Base-by-base conservation (phyloP, 345 rosid genomes). In the Trapa incisa region DNA sequence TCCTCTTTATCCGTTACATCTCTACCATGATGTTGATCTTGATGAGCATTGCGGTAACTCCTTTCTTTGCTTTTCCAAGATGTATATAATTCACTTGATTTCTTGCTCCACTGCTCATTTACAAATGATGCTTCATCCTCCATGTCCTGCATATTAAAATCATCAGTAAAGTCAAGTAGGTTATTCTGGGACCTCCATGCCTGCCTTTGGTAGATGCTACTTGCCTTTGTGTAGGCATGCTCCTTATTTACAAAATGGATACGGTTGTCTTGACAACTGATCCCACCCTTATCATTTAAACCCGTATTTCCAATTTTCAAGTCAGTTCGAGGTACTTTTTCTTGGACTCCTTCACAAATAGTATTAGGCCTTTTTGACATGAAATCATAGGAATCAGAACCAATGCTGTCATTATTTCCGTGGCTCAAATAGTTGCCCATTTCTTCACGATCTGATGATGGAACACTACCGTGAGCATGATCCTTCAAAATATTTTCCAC, bases 71-170 rank as follows among this genome's bases (percentile, higher is more conserved):
- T 72, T 35, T 42, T n/a, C 1, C 78, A 76, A 75, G 82, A 81
- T 57, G 73, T 63, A 73, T 66, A 76, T 57, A 66, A 65, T 73
- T 70, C 74, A 61, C 71, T 71, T 45, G 86, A 74, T 65, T 77
- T 73, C 64, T 52, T 71, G 47, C 60, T 72, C 70, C 71, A 62
- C 69, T 71, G 73, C 70, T 78, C 77, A 41, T 74, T 77, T 32
- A 69, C 57, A 71, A 78, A 75, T 50, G 82, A 80, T 76, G 83
- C 67, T 54, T 80, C 79, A 70, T 78, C 73, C 69, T 81, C 74
- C 38, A 35, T 61, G 61, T 71, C 66, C 58, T 68, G 68, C 69
- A 72, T 74, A 60, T 75, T 75, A 60, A 78, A 75, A 60, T 74
- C 64, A 53, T 81, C 83, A 9, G 66, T 54, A 65, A 81, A 75